A percentile compares a stretch with the other conserved stretches of the same genome.
Conservation (phyloP, 352 stramenopile genomes). For the Pythium plurisporium region DNA sequence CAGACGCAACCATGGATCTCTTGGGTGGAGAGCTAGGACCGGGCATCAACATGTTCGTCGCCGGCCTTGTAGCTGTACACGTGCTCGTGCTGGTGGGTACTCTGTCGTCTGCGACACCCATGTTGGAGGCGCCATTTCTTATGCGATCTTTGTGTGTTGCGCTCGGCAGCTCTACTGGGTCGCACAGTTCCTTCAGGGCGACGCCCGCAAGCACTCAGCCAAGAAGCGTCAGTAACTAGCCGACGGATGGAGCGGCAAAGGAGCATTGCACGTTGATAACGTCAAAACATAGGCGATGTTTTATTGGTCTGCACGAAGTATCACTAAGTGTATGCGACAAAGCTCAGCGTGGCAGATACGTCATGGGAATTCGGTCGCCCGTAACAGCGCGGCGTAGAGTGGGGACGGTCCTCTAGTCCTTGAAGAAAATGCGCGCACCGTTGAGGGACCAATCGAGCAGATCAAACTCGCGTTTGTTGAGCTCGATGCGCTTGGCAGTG, state of each 20-base stretch:
- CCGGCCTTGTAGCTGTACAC: constrained; percentile 61
- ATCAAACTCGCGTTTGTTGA: constrained; percentile 86
- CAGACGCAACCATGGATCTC: constrained; percentile 15
- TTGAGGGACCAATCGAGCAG: constrained; percentile 90
- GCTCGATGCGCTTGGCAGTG: constrained; percentile 82
- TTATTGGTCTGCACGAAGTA: constrained; percentile 1
- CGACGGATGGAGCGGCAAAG: too few species aligned
- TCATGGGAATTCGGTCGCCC: too few species aligned
- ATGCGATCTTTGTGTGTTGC: background rate
- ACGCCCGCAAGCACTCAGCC: constrained; percentile 28
- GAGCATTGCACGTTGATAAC: too few species aligned
- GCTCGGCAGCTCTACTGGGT: constrained; percentile 53
- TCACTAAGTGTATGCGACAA: constrained; percentile 1
- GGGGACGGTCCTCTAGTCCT: too few species aligned
- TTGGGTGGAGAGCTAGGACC: constrained; percentile 26
- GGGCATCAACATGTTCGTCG: constrained; percentile 62
- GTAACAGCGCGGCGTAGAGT: too few species aligned
- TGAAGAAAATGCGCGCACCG: constrained; percentile 91
- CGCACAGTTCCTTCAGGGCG: constrained; percentile 54
- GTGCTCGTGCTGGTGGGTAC: constrained; percentile 59
- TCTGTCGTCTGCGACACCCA: background rate
- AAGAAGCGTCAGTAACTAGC: constrained; percentile 76
- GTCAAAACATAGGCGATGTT: background rate
- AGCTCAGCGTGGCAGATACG: background rate
- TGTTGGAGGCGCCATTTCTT: background rate